phyloP scores from a whole-genome alignment of 495 filamentous ascomycete species.

The Clavariopsis aquatica region DNA sequence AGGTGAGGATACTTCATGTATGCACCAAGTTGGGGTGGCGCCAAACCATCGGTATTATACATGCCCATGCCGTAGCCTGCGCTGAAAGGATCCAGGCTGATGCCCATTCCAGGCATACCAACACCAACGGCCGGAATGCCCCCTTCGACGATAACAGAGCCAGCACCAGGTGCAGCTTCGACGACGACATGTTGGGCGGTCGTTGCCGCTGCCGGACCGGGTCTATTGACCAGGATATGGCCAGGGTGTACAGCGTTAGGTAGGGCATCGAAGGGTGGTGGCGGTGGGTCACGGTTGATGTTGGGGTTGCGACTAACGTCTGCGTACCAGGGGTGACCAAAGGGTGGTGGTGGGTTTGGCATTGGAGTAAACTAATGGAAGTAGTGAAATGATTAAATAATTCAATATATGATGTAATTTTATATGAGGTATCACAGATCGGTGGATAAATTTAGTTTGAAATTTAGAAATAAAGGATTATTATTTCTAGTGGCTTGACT shows the following conservation, averaged over 20 bases:
- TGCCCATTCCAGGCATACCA: neutral
- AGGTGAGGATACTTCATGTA: neutral
- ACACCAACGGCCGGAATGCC: neutral
- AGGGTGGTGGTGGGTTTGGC: slow-evolving; percentile 8
- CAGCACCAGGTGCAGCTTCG: neutral
- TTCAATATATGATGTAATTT: no score
- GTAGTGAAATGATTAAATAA: no score
- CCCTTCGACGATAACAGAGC: neutral
- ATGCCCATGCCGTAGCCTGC: neutral
- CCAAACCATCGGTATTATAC: neutral
- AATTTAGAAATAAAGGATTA: no score
- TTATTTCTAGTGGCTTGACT: no score
- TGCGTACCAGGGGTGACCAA: slow-evolving; percentile 9
- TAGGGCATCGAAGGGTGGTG: slow-evolving; percentile 14
- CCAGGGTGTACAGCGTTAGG: neutral
- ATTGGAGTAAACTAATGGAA: no score
- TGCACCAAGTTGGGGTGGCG: neutral
- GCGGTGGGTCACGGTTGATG: slow-evolving; percentile 22
- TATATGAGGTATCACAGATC: no score
- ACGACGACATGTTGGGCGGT: neutral
- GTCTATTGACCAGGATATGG: neutral
- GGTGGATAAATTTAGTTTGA: no score
- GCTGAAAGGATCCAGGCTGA: neutral
- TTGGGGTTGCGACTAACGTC: slow-evolving; percentile 27
- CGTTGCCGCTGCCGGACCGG: neutral